Evolutionary conservation across 1,284 basidiomycete genomes (phyloP).

Genomic region (Pholiota adiposa): DNA sequence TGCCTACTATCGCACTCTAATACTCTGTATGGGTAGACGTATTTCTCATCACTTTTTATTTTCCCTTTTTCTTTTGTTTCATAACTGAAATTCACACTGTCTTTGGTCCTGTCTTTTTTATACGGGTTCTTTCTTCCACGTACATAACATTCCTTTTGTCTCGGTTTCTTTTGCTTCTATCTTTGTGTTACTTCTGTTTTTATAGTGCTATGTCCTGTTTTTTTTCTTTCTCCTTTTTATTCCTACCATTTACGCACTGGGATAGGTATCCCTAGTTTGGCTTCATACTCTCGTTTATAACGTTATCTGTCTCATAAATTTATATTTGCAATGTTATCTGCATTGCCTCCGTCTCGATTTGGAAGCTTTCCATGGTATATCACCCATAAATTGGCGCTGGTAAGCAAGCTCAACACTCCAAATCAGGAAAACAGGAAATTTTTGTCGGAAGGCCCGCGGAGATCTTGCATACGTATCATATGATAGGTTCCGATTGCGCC

Average conservation of each 20-base stretch:
- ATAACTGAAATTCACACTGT: background rate
- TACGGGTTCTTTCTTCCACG: background rate
- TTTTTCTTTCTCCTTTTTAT: background rate
- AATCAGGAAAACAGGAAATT: too few species aligned
- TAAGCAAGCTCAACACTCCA: too few species aligned
- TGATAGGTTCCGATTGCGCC: too few species aligned
- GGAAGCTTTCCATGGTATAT: background rate
- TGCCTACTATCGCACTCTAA: constrained; percentile 23
- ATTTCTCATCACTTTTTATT: background rate
- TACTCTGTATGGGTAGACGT: background rate
- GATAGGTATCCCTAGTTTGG: background rate
- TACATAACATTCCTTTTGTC: background rate
- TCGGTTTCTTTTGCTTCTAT: background rate
- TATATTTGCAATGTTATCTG: background rate
- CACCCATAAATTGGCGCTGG: too few species aligned
- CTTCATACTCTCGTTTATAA: background rate
- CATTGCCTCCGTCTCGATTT: background rate
- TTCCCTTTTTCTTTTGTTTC: background rate
- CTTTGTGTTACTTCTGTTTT: background rate
- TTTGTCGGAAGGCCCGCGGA: too few species aligned
- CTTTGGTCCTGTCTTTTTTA: background rate
- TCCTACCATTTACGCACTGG: background rate
- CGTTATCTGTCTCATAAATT: background rate
- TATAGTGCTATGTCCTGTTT: background rate
- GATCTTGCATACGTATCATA: too few species aligned